Base-by-base conservation (phyloP, 495 filamentous ascomycete genomes). In the Daldinia loculata region DNA sequence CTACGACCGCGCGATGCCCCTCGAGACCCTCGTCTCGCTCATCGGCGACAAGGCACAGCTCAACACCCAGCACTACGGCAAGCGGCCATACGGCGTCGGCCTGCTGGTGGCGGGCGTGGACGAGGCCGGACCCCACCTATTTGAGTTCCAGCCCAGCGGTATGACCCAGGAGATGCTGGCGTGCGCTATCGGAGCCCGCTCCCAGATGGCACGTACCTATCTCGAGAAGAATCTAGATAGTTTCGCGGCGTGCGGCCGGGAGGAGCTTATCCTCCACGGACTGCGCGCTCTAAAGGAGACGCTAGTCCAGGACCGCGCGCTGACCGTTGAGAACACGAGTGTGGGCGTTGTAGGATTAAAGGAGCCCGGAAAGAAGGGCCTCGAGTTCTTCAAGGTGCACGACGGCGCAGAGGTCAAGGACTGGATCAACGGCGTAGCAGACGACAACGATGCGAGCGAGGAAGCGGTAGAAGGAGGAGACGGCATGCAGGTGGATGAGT, bases 21-120 rank as follows among this genome's bases (percentile, higher is more conserved):
- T 98, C 78, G 89, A 93, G 77, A 90, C 91, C 32, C 92, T 98
- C 71, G 93, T 97, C 58, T 84, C 87, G 24, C 89, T 93, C 79
- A 98, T 99, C 78, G 95, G 90, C 74, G 93, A 97, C 82, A 95
- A 97, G 81, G 95, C 95, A 39, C 95, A 99, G 83, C 91, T 90
- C 71, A 97, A 98, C 86, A 99, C 95, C 61, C 95, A 99, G 83
- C 91, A 96, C 75, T 97, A 97, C 84, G 95, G 95, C 69, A 94
- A 93, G 80, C 91, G 95, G 63, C 95, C 95, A 11, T 99, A 99
- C 81, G 95, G 95, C 76, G 95, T 99, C 15, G 95, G 95, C 1
- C 85, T 99, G 41, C 88, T 99, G 34, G 90, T 98, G 56, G 94
- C 94, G 3, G 95, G 95, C 61, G 93, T 98, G 52, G 96, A 99